Percentiles rank a stretch among this genome's conserved stretches.
Conservation (phyloP, 208 protist species). For the Crithidia mellificae region DNA sequence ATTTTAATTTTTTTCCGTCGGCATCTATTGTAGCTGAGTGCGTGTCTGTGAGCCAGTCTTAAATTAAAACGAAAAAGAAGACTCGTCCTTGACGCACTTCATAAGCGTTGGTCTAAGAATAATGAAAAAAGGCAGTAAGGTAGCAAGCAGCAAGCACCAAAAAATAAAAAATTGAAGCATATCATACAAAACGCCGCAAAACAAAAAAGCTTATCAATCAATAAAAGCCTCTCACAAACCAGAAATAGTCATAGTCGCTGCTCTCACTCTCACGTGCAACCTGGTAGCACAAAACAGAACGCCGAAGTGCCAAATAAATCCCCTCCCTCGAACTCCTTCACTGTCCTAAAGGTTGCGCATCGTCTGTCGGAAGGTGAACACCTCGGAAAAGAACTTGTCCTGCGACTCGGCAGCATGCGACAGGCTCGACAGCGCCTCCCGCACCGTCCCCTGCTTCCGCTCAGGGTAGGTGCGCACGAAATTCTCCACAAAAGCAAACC, state of each 20-base stretch:
- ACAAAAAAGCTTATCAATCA: no score
- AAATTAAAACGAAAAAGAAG: neutral
- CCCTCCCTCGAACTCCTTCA: neutral
- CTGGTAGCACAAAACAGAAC: no score
- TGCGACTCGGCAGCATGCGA: constrained; percentile 65
- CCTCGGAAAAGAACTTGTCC: constrained; percentile 82
- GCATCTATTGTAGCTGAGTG: constrained; percentile 12
- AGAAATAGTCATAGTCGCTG: no score
- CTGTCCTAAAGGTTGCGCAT: constrained; percentile 53
- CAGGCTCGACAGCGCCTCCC: constrained; percentile 66
- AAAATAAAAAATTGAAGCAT: no score
- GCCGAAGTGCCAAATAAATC: no score
- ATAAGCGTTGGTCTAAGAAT: no score
- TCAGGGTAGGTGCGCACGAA: constrained; percentile 71
- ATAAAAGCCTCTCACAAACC: no score
- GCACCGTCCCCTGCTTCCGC: constrained; percentile 58
- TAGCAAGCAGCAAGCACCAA: no score
- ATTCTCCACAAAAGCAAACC: constrained; percentile 70
- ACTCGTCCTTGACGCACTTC: neutral
- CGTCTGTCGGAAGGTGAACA: constrained; percentile 75
- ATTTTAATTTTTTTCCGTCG: no score
- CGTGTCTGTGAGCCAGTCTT: constrained; percentile 16
- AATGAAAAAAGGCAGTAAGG: no score
- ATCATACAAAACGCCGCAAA: no score
- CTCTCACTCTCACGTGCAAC: no score